Conservation (phyloP, 2,329 filamentous ascomycete genomes). For the Golovinomyces cichoracearum region DNA sequence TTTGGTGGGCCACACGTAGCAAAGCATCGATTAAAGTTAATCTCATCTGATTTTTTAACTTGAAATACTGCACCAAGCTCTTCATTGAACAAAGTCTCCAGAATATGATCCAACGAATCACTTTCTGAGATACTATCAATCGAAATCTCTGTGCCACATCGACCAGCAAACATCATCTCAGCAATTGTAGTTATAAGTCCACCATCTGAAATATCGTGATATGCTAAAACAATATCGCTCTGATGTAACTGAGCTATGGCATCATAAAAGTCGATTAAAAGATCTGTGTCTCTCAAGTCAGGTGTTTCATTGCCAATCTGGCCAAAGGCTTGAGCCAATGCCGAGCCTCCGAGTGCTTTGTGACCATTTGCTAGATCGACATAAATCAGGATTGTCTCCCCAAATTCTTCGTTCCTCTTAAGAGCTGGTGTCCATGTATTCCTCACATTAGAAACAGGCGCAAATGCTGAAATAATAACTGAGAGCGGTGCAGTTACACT, state of each 20-base stretch:
- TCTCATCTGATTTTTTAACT: slow-evolving; percentile 60
- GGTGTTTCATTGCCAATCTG: slow-evolving; percentile 65
- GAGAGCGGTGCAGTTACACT: slow-evolving; percentile 85
- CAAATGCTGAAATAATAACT: slow-evolving; percentile 73
- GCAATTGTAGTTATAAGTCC: slow-evolving; percentile 71
- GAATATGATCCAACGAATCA: slow-evolving; percentile 30
- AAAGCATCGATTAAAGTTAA: slow-evolving; percentile 67
- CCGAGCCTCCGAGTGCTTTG: slow-evolving; percentile 69
- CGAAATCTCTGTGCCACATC: slow-evolving; percentile 65
- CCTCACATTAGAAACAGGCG: slow-evolving; percentile 52
- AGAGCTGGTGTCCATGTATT: slow-evolving; percentile 89
- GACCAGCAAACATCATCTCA: slow-evolving; percentile 96
- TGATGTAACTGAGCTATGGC: slow-evolving; percentile 45
- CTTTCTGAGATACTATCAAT: slow-evolving; percentile 46
- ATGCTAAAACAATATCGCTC: slow-evolving; percentile 54
- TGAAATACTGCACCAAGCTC: slow-evolving; percentile 94
- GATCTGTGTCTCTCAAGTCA: slow-evolving; percentile 57
- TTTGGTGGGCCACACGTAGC: slow-evolving; percentile 66
- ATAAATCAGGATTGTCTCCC: slow-evolving; percentile 67
- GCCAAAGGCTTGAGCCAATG: slow-evolving; percentile 67
- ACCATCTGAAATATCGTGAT: slow-evolving; percentile 85
- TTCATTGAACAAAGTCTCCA: slow-evolving; percentile 78
- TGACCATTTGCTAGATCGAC: slow-evolving; percentile 67
- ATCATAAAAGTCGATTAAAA: slow-evolving; percentile 77
- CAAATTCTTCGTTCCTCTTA: slow-evolving; percentile 58